These are phyloP conservation scores for Coemansia sp. DNA, from an alignment of 192 early-diverging fungal species.

Conservation along the genomic window DNA sequence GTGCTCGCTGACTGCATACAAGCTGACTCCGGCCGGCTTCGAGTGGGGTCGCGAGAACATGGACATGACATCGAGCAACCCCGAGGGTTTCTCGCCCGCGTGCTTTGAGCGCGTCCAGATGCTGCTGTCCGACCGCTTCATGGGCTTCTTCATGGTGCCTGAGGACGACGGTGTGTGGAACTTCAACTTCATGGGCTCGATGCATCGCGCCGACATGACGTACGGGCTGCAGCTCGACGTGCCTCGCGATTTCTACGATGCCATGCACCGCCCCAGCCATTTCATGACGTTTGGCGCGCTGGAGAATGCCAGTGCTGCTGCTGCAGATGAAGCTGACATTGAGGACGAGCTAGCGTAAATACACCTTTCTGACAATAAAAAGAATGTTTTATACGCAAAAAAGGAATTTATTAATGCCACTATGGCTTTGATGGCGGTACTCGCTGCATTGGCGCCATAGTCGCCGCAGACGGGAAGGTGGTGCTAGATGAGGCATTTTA, in stretches of 20 bases:
- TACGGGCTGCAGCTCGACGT: constrained; percentile 86
- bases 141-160: constrained; percentile 99
- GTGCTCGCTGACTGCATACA: constrained; percentile 93
- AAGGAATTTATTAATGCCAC: background rate
- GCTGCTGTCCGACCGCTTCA: constrained; percentile 92
- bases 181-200: constrained; percentile 98
- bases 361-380: background rate
- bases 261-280: constrained; percentile 92
- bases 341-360: constrained; percentile 53
- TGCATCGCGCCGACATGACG: constrained; percentile 89
- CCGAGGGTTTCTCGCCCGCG: constrained; percentile 79
- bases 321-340: constrained; percentile 33
- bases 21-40: constrained; percentile 93
- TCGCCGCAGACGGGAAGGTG: constrained; percentile 30
- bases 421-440: background rate
- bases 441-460: constrained; percentile 38
- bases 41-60: constrained; percentile 97
- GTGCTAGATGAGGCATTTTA: constrained; percentile 26
- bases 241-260: constrained; percentile 97
- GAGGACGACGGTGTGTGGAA: constrained; percentile 94
- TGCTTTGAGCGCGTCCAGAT: constrained; percentile 98
- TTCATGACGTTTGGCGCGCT: constrained; percentile 88
- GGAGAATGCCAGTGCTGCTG: constrained; percentile 37
- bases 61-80: constrained; percentile 78
- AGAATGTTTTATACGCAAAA: too few species aligned